Evolutionary conservation across 306 rosid species (phyloP), one percentile per base, ranked within the genome.

Genomic region (Quercus glauca): DNA sequence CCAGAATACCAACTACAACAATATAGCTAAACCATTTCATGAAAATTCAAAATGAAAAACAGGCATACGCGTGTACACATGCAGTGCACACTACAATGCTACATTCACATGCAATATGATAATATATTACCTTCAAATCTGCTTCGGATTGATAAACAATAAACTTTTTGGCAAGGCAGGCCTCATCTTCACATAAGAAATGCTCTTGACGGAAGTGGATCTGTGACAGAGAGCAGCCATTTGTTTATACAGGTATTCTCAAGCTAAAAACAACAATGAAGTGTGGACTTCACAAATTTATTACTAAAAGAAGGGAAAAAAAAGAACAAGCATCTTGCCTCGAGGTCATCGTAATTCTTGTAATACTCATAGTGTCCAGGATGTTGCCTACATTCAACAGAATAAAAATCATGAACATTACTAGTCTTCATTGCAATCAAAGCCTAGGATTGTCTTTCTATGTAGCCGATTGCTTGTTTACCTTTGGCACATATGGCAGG

Each of bases 401-500:
- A 65, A 79, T 2, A 77, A 21, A 73, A 55, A 51, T 77, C 75
- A 58, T 59, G 65, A 81, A 64, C 49, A 55, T 29, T 68, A 68
- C 74, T 76, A 43, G 49, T 60, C 75, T 73, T 69, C 25, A 68
- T 77, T 82, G 77, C 61, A 51, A 15, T 56, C 67, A 26, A 52
- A 11, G 26, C 60, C 45, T 49, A 61, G 20, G 20, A 0, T 19
- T 33, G 63, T 28, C 33, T 52, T 55, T 28, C 64, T 21, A 57
- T 55, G 29, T 25, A 20, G 70, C 43, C 82, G 49, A 67, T 14
- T 51, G 67, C 59, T 74, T 14, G 23, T 43, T 65, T 83, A 95
- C 99, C 99, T 89, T 86, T 90, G 98, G 86, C 99, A 95, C 79
- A 95, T 86, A 84, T 95, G 99, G 83, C 99, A 95, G 17, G 94